These are phyloP conservation scores for Thelephora ganbajun DNA, from an alignment of 768 basidiomycete genomes.

Conservation along the genomic window DNA sequence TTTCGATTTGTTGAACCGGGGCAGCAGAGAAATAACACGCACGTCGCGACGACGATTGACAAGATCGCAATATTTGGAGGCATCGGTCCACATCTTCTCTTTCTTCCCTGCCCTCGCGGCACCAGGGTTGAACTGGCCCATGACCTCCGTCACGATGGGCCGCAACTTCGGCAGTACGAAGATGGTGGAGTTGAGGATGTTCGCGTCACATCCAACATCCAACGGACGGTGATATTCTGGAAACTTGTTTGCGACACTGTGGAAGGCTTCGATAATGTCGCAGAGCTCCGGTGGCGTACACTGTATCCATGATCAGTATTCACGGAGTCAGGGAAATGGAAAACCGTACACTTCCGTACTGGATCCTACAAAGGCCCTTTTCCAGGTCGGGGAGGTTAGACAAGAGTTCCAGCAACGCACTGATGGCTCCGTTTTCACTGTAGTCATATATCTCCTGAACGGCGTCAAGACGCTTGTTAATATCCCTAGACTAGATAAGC, in stretches of 20 bases:
- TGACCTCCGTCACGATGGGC: constrained; percentile 35
- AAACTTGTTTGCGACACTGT: constrained; percentile 55
- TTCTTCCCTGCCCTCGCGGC: constrained; percentile 54
- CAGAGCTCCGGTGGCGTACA: constrained; percentile 78
- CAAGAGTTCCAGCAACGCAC: constrained; percentile 43
- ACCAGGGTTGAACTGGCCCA: constrained; percentile 43
- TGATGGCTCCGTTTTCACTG: constrained; percentile 14
- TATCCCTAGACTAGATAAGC: constrained; percentile 27
- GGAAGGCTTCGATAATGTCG: constrained; percentile 60
- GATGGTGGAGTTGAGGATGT: constrained; percentile 58
- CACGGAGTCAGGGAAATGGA: neutral
- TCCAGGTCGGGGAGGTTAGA: constrained; percentile 77
- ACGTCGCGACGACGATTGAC: constrained; percentile 43
- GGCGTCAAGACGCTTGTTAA: constrained; percentile 70
- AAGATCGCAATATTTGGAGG: constrained; percentile 37
- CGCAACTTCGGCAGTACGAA: constrained; percentile 52
- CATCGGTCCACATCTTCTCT: constrained; percentile 53
- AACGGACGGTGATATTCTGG: constrained; percentile 26
- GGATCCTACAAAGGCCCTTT: constrained; percentile 74
- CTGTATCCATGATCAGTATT: constrained; percentile 19
- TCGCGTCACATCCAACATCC: constrained; percentile 46
- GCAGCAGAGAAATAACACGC: neutral
- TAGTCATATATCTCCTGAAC: constrained; percentile 71
- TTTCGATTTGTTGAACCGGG: too few species aligned
- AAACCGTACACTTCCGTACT: constrained; percentile 50